Conservation (phyloP, 1,284 basidiomycete species). For the Exobasidium cylindrosporum region DNA sequence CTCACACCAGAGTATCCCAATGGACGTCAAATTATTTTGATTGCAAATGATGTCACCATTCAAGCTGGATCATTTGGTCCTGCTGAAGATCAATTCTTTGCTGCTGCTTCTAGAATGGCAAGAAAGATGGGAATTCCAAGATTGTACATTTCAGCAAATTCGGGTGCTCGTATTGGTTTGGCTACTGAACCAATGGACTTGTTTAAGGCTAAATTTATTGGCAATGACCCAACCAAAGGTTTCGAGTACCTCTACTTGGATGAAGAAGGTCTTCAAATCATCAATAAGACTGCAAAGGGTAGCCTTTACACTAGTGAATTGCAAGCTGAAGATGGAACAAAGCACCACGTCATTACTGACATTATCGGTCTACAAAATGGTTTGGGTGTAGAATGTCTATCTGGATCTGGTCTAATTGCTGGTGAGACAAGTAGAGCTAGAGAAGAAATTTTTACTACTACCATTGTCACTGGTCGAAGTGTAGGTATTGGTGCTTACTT, state of each 20-base stretch:
- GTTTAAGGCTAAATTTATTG: slow-evolving; percentile 90
- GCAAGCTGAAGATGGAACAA: slow-evolving; percentile 78
- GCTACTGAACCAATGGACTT: slow-evolving; percentile 86
- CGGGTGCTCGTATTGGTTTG: slow-evolving; percentile 72
- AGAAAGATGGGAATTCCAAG: slow-evolving; percentile 62
- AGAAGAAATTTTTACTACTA: slow-evolving; percentile 99
- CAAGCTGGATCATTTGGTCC: slow-evolving; percentile 99
- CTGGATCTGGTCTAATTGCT: slow-evolving; percentile 94
- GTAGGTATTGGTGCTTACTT: slow-evolving; percentile 99
- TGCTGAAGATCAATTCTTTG: slow-evolving; percentile 92
- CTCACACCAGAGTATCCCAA: slow-evolving; percentile 88
- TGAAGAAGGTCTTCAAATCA: slow-evolving; percentile 61
- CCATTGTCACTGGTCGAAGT: slow-evolving; percentile 94
- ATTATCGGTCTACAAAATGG: slow-evolving; percentile 95
- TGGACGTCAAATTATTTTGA: slow-evolving; percentile 81
- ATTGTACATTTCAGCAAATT: slow-evolving; percentile 17
- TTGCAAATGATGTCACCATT: slow-evolving; percentile 98
- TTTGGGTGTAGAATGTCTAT: slow-evolving; percentile 94
- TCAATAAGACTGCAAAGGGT: slow-evolving; percentile 59
- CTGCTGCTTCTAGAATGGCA: slow-evolving; percentile 84
- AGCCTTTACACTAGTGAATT: slow-evolving; percentile 75
- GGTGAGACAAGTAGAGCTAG: slow-evolving; percentile 97
- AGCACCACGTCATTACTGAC: slow-evolving; percentile 88
- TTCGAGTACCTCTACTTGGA: slow-evolving; percentile 90
- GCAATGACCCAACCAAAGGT: slow-evolving; percentile 83